phyloP scores from a whole-genome alignment of 495 filamentous ascomycete species.

The Penicillium ochrochloron region DNA sequence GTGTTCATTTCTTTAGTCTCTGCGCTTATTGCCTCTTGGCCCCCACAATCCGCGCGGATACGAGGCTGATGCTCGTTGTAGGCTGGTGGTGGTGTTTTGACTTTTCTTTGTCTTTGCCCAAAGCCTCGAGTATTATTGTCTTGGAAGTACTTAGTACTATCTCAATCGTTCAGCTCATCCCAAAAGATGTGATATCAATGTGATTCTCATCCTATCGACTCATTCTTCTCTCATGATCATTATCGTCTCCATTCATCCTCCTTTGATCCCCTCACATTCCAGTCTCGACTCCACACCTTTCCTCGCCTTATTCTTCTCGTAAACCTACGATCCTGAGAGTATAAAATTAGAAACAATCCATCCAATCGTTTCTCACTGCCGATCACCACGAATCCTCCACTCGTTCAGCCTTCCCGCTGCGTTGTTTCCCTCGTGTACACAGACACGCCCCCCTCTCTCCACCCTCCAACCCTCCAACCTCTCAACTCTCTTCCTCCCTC shows the following conservation, averaged over 20 bases:
- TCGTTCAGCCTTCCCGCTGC: conserved; percentile 4
- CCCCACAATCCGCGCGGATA: background rate
- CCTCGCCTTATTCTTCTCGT: background rate
- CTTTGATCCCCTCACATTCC: background rate
- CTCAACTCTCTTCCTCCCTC: background rate
- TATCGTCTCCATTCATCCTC: background rate
- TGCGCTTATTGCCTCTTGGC: background rate
- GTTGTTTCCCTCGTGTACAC: background rate
- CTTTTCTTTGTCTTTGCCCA: background rate
- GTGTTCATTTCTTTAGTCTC: background rate
- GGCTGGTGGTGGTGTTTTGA: background rate
- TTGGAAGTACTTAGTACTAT: background rate
- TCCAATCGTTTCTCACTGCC: background rate
- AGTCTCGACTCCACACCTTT: background rate
- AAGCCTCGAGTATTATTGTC: background rate
- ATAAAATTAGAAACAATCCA: background rate
- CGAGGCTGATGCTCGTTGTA: background rate
- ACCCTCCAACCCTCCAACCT: background rate
- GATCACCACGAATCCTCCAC: background rate
- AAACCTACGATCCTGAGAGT: background rate
- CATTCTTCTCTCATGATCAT: background rate
- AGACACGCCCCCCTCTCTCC: background rate
- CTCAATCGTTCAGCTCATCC: background rate
- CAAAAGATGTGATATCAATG: background rate
- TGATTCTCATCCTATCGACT: background rate